Base-by-base conservation (phyloP, 345 rosid species). In the Pugionium cornutum region DNA sequence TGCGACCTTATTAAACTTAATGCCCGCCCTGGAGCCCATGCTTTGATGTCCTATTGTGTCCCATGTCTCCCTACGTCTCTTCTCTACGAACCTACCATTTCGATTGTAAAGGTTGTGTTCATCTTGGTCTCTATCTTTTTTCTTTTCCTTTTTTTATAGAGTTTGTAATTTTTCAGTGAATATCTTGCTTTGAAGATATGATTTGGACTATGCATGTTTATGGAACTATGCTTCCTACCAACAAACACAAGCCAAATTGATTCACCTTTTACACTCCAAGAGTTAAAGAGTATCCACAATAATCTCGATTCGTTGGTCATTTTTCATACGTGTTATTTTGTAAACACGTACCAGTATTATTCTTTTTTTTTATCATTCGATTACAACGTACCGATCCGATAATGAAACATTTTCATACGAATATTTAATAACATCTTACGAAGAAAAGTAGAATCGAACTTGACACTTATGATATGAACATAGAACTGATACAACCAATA, bases 141-240 rank as follows among this genome's bases (percentile, higher is more conserved):
- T 18, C 18, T 18, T 18, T 18, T 62, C 34, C 49, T 54, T 45
- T 2, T n/a, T 18, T 18, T 18, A 18, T 18, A 18, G 18, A 18
- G 7, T 28, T 28, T 18, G 9, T 9, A 25, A 41, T 48, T 11
- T 55, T 50, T 2, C 28, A 10, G 18, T 18, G 18, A 18, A 18
- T 18, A 18, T 18, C 18, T 18, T 18, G 18, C 45, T 51, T 66
- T 57, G 29, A 50, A 50, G 34, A 57, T 50, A 43, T 51, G 66
- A 65, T 72, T 51, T 72, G 76, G 76, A 51, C 76, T 66, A 58
- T 72, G 35, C 60, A 57, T 63, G 75, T 64, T 49, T 33, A 64
- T 49, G 32, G 64, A 3, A 63, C 45, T 63, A 57, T 72, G 70
- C 70, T 58, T 72, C 71, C 71, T 64, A 65, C 55, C 71, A 51